Evolutionary conservation across 768 basidiomycete genomes (phyloP), one percentile per base, ranked within the genome.

Genomic region (Dendrothele bispora): DNA sequence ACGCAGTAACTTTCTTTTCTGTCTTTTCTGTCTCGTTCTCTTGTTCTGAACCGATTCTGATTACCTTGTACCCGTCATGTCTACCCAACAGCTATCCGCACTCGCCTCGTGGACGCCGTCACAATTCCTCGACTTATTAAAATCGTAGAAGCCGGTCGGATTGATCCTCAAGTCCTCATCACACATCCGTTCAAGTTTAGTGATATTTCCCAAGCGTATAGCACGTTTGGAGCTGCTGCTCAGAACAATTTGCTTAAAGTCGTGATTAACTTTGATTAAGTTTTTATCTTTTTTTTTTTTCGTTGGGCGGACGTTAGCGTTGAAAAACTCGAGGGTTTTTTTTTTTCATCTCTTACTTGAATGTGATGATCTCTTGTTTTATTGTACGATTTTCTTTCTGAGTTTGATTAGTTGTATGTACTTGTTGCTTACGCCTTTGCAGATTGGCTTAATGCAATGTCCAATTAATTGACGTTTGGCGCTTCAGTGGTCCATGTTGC

Each of bases 101-200:
- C 59, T 8, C 55, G 61, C 11, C 53, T 60, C 4, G 56, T 61
- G 25, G 56, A 60, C 29, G 45, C 50, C 4, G 30, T 39, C n/a
- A 54, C 55, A 5, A 47, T 51, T 15, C 39, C 52, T 5, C 58
- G 52, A 51, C 32, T 61, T 5, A 42, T 61, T 36, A 52, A 56
- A 46, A 55, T 60, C 12, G 42, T 60, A 2, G 50, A 49, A 34
- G 49, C 61, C 2, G 59, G 61, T 2, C 53, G 47, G 22, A 45
- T 62, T 36, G 38, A 54, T 10, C 41, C 50, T 4, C 50, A 49
- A 11, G 20, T 36, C 20, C 49, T 62, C 5, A 35, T 48, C 35
- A 60, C 61, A 2, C 61, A 60, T 24, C 38, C 34, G 6, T 58
- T 60, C 45, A 42, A 43, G 5, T 61, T 61, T 35, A 42, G n/a